Percentiles rank a stretch among this genome's conserved stretches.
These are phyloP conservation scores for Plenodomus lindquistii DNA, from an alignment of 2,329 filamentous ascomycete species.

Conservation along the genomic window DNA sequence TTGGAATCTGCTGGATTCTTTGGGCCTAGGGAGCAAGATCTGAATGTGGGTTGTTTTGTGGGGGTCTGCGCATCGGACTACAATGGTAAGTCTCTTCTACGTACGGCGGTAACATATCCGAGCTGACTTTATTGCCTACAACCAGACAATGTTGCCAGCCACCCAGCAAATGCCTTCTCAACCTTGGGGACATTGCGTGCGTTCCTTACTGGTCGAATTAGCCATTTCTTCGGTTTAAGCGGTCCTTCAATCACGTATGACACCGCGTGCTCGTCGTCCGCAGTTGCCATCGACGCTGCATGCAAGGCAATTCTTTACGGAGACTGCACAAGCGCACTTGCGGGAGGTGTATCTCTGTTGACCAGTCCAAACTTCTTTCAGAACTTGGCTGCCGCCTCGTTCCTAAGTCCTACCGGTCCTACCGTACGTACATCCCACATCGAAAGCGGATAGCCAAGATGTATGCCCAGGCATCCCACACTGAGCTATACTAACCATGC, in stretches of 20 bases:
- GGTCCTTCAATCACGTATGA: conserved; percentile 33
- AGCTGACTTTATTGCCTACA: background rate
- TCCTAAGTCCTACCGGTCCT: conserved; percentile 49
- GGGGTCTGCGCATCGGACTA: conserved; percentile 1
- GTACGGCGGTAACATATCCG: too few relatives aligned
- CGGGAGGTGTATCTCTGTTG: conserved; percentile 41
- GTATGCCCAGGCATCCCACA: conserved; percentile 22
- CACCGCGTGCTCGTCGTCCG: conserved; percentile 39
- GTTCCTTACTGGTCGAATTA: background rate
- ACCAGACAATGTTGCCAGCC: background rate
- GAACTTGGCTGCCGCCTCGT: conserved; percentile 43
- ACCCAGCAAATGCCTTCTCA: background rate
- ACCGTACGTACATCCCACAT: conserved; percentile 2
- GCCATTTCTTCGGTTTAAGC: conserved; percentile 20
- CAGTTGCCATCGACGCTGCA: conserved; percentile 26
- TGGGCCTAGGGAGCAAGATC: too few relatives aligned
- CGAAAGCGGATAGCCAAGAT: conserved; percentile 10
- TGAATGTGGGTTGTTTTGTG: conserved; percentile 12
- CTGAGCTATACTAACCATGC: too few relatives aligned
- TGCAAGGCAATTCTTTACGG: conserved; percentile 28
- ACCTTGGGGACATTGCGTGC: background rate
- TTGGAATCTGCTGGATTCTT: conserved; percentile 15
- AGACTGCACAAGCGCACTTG: conserved; percentile 35
- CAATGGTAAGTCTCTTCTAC: too few relatives aligned
- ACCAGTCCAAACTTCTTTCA: conserved; percentile 34